Evolutionary conservation across 805 yeast genomes (phyloP).

Genomic region (Candida yuanshanica): DNA sequence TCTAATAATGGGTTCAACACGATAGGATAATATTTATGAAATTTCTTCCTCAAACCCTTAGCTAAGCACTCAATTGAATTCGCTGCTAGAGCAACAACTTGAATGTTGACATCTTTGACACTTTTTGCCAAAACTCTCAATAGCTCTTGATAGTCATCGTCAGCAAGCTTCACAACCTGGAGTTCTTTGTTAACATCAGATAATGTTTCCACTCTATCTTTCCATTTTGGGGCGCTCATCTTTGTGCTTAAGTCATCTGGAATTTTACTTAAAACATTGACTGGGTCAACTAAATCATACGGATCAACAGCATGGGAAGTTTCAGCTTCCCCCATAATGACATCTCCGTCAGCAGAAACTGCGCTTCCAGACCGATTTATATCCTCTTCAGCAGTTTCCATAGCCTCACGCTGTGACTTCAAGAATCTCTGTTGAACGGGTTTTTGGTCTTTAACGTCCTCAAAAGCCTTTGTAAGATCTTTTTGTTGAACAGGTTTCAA

Average conservation of each 20-base stretch:
- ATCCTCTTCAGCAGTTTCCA: constrained; percentile 18
- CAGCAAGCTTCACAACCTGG: constrained; percentile 49
- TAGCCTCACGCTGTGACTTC: constrained; percentile 44
- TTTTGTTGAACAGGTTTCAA: constrained; percentile 90
- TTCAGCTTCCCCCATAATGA: constrained; percentile 23
- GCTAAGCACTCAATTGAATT: constrained; percentile 57
- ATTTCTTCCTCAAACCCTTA: constrained; percentile 55
- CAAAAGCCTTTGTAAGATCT: constrained; percentile 69
- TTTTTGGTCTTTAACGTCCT: constrained; percentile 34
- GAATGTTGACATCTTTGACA: constrained; percentile 83
- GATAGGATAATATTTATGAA: constrained; percentile 45
- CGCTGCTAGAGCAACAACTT: constrained; percentile 77
- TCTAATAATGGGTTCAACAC: constrained; percentile 65
- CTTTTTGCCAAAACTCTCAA: constrained; percentile 61
- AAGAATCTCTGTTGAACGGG: constrained; percentile 54
- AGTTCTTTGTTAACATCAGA: constrained; percentile 50
- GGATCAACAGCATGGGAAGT: constrained; percentile 44
- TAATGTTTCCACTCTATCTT: constrained; percentile 81
- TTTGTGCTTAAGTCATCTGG: constrained; percentile 57
- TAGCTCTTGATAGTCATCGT: constrained; percentile 62
- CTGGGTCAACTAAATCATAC: constrained; percentile 64
- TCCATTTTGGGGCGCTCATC: constrained; percentile 72
- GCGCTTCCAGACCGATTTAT: constrained; percentile 6
- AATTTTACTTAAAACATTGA: constrained; percentile 56
- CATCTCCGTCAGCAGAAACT: constrained; percentile 16